A percentile compares a stretch with the other conserved stretches of the same genome.
phyloP scores from a whole-genome alignment of 208 protist genomes.

The Wallacemonas sp. region DNA sequence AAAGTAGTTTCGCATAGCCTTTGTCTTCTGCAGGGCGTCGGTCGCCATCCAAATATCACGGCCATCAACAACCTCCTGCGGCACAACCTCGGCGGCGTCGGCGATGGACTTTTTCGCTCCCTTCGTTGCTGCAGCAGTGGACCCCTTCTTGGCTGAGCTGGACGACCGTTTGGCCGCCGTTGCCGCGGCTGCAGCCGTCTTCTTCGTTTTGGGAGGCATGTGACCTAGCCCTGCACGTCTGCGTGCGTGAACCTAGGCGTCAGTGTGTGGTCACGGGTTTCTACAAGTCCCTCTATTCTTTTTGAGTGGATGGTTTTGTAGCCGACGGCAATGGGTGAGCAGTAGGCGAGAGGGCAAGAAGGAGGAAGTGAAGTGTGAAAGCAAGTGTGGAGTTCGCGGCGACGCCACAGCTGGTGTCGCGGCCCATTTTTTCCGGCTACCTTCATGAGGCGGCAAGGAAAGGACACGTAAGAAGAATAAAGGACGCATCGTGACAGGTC shows the following conservation, averaged over 20 bases:
- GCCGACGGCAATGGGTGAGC: no score
- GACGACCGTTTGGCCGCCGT: conserved; percentile 15
- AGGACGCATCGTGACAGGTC: no score
- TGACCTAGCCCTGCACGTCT: background rate
- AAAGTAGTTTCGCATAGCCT: conserved; percentile 96
- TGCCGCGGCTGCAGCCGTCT: conserved; percentile 13
- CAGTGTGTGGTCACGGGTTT: no score
- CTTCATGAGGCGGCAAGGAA: no score
- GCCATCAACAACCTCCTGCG: conserved; percentile 41
- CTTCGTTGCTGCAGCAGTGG: background rate
- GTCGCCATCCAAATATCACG: conserved; percentile 86
- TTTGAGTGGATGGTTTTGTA: no score
- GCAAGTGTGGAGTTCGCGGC: no score
- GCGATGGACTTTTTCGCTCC: conserved; percentile 8
- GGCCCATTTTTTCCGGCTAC: no score
- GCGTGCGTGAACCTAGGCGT: no score
- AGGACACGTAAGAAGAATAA: no score
- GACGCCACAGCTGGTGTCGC: no score
- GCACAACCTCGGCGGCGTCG: conserved; percentile 13
- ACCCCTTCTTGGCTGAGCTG: conserved; percentile 18
- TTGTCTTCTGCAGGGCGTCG: conserved; percentile 91
- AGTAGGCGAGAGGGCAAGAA: no score
- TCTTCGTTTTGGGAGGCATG: conserved; percentile 45
- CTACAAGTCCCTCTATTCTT: background rate
- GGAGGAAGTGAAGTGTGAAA: no score